These are phyloP conservation scores for Talaromyces liani DNA, from an alignment of 495 filamentous ascomycete species.

Conservation along the genomic window DNA sequence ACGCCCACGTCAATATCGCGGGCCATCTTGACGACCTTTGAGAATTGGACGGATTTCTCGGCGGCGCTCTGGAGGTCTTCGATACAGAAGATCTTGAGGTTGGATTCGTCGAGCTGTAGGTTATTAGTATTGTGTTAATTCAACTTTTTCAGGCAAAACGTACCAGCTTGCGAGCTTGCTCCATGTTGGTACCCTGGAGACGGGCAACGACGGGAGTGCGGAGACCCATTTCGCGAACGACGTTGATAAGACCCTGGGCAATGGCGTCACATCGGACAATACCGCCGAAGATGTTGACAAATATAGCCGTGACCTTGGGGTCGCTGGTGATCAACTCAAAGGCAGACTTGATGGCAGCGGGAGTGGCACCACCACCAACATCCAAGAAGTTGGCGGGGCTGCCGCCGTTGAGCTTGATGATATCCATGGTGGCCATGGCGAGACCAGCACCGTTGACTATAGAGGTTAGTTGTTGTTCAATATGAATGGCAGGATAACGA, in stretches of 20 bases:
- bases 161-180: slow-evolving; percentile 83
- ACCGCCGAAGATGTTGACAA: slow-evolving; percentile 99
- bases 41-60: slow-evolving; percentile 97
- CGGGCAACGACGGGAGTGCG: slow-evolving; percentile 93
- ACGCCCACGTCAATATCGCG: slow-evolving; percentile 97
- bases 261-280: slow-evolving; percentile 98
- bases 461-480: slow-evolving; percentile 12
- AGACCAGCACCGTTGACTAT: slow-evolving; percentile 94
- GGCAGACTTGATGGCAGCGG: slow-evolving; percentile 91
- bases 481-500: neutral
- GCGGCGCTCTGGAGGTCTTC: slow-evolving; percentile 96
- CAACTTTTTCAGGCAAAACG: slow-evolving; percentile 8
- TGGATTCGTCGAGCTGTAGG: slow-evolving; percentile 81
- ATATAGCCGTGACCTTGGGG: slow-evolving; percentile 96
- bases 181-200: slow-evolving; percentile 98
- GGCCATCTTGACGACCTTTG: slow-evolving; percentile 98
- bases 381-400: slow-evolving; percentile 97
- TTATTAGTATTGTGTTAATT: slow-evolving; percentile 9
- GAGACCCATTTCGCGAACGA: slow-evolving; percentile 87
- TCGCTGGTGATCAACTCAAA: slow-evolving; percentile 98
- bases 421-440: slow-evolving; percentile 99
- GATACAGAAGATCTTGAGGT: slow-evolving; percentile 98
- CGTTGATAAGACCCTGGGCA: slow-evolving; percentile 89
- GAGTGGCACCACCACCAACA: slow-evolving; percentile 94
- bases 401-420: slow-evolving; percentile 99